Base-by-base conservation (phyloP, 1,284 basidiomycete species). In the Pyrrhoderma noxium region DNA sequence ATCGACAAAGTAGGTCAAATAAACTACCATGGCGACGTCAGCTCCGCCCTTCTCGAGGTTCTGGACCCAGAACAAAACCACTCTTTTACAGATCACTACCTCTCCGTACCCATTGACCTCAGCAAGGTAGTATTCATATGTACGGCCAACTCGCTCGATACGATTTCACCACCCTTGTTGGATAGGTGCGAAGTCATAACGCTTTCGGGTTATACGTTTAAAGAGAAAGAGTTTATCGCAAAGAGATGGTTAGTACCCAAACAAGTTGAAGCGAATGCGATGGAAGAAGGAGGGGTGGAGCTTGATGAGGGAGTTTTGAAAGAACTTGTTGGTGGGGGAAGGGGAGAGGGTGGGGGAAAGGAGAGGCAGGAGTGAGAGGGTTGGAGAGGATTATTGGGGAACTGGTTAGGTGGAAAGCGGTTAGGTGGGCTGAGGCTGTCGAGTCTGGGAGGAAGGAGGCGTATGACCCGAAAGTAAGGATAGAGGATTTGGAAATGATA, bases 41-140 rank as follows among this genome's bases (percentile, higher is more conserved):
- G 79, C 5, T 89, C 90, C 21, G 92, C 92, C 1, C 66, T 95
- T 54, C 71, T 95, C 18, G 93, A 95, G 63, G 92, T 93, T 19
- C 73, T 95, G 53, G 92, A 95, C 62, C 92, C 92, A 0, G 92
- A 95, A 63, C 92, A 95, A 68, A 95, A 94, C 59, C 79, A 85
- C 61, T 76, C 82, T 0, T 94, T 94, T 67, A 82, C 82, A 67
- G 92, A 95, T 64, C 91, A 94, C 65, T 94, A 95, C 60, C 77
- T 91, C 67, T 90, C 93, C 58, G 87, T 94, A 1, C 92, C 93
- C 2, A 80, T 94, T 51, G 90, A 95, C 61, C 74, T 95, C 37
- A 89, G 85, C 41, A 85, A 87, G 59, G 83, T 94, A 5, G 73
- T 94, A 9, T 94, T 95, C 67, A 89, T 95, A 54, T 93, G 90